Percentiles rank a stretch among this genome's conserved stretches.
Evolutionary conservation across 768 basidiomycete species (phyloP).

Genomic region (Pleurotus eryngii): DNA sequence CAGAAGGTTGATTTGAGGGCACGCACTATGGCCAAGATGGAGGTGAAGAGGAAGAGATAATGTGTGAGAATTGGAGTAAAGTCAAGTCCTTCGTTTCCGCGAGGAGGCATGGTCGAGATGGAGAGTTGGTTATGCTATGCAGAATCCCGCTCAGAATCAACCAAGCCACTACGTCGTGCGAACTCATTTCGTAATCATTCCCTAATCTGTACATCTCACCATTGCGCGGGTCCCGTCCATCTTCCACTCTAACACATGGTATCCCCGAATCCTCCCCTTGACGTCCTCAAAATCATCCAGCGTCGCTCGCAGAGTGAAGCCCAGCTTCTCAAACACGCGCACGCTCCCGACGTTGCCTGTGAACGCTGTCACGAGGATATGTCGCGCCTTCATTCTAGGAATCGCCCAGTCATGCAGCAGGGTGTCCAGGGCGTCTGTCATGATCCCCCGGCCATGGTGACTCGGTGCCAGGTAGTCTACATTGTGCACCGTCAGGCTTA

Average conservation of each 20-base stretch:
- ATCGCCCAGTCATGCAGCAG: slow-evolving; percentile 59
- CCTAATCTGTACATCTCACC: background rate
- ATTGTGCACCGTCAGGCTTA: background rate
- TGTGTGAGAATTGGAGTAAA: slow-evolving; percentile 88
- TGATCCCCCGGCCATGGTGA: slow-evolving; percentile 68
- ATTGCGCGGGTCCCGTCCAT: background rate
- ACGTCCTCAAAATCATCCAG: slow-evolving; percentile 35
- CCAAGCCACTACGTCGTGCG: background rate
- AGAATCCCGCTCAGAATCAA: background rate
- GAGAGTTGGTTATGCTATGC: slow-evolving; percentile 1
- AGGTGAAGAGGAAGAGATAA: slow-evolving; percentile 88
- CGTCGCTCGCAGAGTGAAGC: slow-evolving; percentile 41
- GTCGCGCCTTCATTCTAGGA: slow-evolving; percentile 57
- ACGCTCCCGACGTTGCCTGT: slow-evolving; percentile 57
- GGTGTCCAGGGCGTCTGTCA: slow-evolving; percentile 59
- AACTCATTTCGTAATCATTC: slow-evolving; percentile 8
- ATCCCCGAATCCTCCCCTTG: slow-evolving; percentile 31
- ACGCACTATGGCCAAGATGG: slow-evolving; percentile 75
- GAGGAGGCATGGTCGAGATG: slow-evolving; percentile 43
- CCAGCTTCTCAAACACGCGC: slow-evolving; percentile 66
- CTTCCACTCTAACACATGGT: slow-evolving; percentile 35
- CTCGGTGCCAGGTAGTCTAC: slow-evolving; percentile 58
- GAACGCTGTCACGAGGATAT: slow-evolving; percentile 42
- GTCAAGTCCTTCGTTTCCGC: slow-evolving; percentile 67
- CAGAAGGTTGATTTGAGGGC: background rate